phyloP scores from a whole-genome alignment of 306 rosid genomes.

The Neltuma alba region DNA sequence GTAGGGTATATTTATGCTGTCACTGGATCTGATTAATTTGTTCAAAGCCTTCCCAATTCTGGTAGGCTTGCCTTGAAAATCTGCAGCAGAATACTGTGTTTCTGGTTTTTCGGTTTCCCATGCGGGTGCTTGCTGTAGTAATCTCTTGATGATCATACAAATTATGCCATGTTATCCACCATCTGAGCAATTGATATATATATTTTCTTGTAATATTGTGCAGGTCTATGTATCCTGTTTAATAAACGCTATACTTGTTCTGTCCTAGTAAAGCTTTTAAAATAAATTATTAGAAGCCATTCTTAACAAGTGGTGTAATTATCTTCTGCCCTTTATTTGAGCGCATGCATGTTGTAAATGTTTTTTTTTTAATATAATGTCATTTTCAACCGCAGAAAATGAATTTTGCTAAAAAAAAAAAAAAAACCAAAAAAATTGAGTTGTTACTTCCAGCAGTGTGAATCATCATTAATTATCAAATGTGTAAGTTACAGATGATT shows the following conservation, averaged over 20 bases:
- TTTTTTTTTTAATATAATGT: too few species aligned
- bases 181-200: too few species aligned
- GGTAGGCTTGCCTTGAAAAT: constrained; percentile 5
- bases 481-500: neutral
- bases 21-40: constrained; percentile 35
- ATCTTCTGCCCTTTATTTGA: neutral
- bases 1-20: constrained; percentile 15
- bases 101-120: neutral
- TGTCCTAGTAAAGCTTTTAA: too few species aligned
- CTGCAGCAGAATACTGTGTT: neutral
- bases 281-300: too few species aligned
- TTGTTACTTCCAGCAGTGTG: too few species aligned
- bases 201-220: too few species aligned
- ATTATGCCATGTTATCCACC: neutral
- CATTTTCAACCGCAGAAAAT: too few species aligned
- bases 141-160: neutral
- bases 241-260: too few species aligned
- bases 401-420: too few species aligned
- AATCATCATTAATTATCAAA: neutral
- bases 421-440: too few species aligned
- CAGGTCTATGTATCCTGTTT: too few species aligned
- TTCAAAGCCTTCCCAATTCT: constrained; percentile 22
- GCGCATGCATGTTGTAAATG: neutral
- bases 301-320: neutral
- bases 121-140: neutral